These are phyloP conservation scores for Phyllosticta citribraziliensis DNA, from an alignment of 2,329 filamentous ascomycete genomes.

Conservation along the genomic window DNA sequence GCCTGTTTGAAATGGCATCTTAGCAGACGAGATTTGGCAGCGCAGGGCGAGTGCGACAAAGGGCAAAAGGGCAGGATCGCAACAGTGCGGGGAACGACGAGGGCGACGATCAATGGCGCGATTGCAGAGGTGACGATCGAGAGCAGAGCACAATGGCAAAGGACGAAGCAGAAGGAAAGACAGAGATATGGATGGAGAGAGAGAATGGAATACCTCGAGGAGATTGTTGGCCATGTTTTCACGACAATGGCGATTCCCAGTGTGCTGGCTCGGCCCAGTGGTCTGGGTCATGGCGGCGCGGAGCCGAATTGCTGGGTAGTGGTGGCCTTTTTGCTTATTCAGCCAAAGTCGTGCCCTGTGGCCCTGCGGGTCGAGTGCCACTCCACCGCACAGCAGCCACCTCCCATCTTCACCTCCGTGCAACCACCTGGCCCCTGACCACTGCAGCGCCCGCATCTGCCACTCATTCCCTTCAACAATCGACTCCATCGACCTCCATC, in stretches of 20 bases:
- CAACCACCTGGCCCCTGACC: background rate
- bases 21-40: constrained; percentile 5
- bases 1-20: background rate
- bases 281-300: background rate
- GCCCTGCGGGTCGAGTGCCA: background rate
- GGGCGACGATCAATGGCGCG: background rate
- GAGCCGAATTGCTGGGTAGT: background rate
- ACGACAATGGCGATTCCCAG: background rate
- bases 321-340: background rate
- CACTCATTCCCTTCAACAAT: too few relatives aligned
- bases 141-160: background rate
- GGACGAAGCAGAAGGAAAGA: background rate
- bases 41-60: constrained; percentile 4
- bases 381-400: background rate
- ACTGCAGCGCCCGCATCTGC: background rate
- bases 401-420: background rate
- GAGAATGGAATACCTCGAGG: background rate
- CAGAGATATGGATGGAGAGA: background rate
- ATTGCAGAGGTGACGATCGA: background rate
- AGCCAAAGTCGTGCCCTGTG: background rate
- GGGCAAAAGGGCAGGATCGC: background rate
- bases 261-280: background rate
- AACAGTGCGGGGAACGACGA: background rate
- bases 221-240: background rate
- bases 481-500: background rate